These are phyloP conservation scores for Erodium texanum DNA, from an alignment of 441 rosid species.

Conservation along the genomic window DNA sequence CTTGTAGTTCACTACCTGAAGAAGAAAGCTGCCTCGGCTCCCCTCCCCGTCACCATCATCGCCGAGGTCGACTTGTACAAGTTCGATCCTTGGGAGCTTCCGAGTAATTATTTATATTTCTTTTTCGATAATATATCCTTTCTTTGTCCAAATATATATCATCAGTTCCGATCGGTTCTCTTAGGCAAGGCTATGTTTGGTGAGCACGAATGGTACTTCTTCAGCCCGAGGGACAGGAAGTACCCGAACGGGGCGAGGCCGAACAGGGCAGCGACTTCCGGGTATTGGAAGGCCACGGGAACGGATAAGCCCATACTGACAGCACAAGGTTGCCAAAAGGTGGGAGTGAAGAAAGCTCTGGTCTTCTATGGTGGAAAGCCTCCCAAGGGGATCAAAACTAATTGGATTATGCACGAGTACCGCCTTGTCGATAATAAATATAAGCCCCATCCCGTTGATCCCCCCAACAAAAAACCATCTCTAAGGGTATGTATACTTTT, in stretches of 20 bases:
- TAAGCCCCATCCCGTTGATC: not conserved
- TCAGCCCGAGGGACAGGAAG: not conserved
- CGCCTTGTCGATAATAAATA: not conserved
- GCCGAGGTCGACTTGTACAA: not conserved
- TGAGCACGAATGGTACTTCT: not conserved
- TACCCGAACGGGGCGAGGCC: not conserved
- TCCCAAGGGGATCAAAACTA: not conserved
- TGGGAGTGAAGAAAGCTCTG: not conserved
- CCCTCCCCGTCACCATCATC: conserved; percentile 1
- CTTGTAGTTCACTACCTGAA: not conserved
- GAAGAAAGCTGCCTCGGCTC: not conserved
- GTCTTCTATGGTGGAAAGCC: not conserved
- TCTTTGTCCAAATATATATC: no score
- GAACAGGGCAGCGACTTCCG: not conserved
- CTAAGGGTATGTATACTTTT: not conserved
- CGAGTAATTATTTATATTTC: no score
- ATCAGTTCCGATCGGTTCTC: no score
- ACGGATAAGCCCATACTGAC: not conserved
- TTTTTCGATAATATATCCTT: no score
- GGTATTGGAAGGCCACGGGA: not conserved
- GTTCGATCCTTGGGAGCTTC: not conserved
- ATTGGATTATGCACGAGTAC: not conserved
- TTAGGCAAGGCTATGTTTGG: not conserved
- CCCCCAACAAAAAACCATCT: not conserved
- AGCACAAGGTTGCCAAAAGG: not conserved